Base-by-base conservation (phyloP, 768 basidiomycete species). In the Lentinula sp. region DNA sequence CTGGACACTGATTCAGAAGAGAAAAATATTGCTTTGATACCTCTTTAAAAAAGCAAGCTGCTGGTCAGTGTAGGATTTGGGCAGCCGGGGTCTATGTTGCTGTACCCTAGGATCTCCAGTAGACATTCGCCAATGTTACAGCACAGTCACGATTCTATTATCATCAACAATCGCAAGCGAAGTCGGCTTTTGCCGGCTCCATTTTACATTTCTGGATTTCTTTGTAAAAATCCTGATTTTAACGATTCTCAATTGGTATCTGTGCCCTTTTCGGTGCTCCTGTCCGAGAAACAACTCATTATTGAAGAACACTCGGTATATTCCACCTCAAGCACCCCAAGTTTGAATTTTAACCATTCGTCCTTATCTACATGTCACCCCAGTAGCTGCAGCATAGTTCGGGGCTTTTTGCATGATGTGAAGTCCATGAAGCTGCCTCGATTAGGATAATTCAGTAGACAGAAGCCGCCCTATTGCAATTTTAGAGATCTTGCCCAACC, bases 21-120 rank as follows among this genome's bases (percentile, higher is more conserved):
- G 18, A 40, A 23, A 34, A 32, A 57, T 39, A 16, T 43, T 39
- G 54, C 50, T 35, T 50, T 73, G 69, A 59, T 74, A 84, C 72
- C 78, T 78, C 65, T 78, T 79, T 37, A 86, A 77, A 72, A 84
- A 86, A 16, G 72, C 73, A 63, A 86, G 78, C 70, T 86, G 84
- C 68, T 84, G 83, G 70, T 84, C 82, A 60, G 81, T 85, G 72
- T 86, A 85, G 62, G 81, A 76, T 77, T 84, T 85, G 65, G 84
- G 83, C 71, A 82, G 77, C 71, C 84, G 80, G 74, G 83, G 80
- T 79, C 84, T 85, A 34, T 50, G 55, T 40, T 40, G 39, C 13
- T 40, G 80, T 75, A 83, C 77, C 81, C 83, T 83, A 72, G 82
- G 82, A 83, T 84, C 82, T 65, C 80, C 77, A 67, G 78, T 71